phyloP scores from a whole-genome alignment of 352 stramenopile genomes.

The Phytophthora cajani region DNA sequence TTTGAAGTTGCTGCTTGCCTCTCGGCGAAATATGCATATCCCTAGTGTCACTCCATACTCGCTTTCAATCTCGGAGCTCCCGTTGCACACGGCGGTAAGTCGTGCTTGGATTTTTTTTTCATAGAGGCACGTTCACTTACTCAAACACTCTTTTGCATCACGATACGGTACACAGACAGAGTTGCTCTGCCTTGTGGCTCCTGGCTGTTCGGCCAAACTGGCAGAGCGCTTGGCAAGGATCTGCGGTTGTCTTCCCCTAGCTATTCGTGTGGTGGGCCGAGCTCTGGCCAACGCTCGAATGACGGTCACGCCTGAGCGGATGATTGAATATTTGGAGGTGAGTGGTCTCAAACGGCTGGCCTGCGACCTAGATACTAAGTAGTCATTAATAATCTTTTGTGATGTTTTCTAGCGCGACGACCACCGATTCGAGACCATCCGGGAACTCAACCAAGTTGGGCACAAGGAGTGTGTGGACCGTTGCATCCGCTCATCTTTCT shows the following conservation, averaged over 20 bases:
- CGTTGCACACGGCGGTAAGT: constrained; percentile 69
- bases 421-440: constrained; percentile 74
- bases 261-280: constrained; percentile 81
- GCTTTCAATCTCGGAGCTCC: constrained; percentile 77
- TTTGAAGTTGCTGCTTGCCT: constrained; percentile 72
- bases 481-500: constrained; percentile 86
- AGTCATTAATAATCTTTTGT: constrained; percentile 10
- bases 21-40: constrained; percentile 74
- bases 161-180: constrained; percentile 58
- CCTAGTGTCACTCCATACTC: constrained; percentile 81
- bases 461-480: constrained; percentile 83
- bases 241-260: constrained; percentile 80
- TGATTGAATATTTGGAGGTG: constrained; percentile 84
- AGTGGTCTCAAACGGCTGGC: neutral
- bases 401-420: constrained; percentile 53
- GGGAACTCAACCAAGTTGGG: constrained; percentile 74
- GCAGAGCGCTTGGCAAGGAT: constrained; percentile 73
- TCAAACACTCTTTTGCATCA: neutral
- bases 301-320: constrained; percentile 75
- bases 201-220: constrained; percentile 63
- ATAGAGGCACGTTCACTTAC: constrained; percentile 3
- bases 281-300: constrained; percentile 79
- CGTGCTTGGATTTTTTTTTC: neutral
- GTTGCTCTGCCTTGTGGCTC: constrained; percentile 70
- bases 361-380: neutral